phyloP scores from a whole-genome alignment of 2,329 filamentous ascomycete genomes.

The Fonsecaea erecta region DNA sequence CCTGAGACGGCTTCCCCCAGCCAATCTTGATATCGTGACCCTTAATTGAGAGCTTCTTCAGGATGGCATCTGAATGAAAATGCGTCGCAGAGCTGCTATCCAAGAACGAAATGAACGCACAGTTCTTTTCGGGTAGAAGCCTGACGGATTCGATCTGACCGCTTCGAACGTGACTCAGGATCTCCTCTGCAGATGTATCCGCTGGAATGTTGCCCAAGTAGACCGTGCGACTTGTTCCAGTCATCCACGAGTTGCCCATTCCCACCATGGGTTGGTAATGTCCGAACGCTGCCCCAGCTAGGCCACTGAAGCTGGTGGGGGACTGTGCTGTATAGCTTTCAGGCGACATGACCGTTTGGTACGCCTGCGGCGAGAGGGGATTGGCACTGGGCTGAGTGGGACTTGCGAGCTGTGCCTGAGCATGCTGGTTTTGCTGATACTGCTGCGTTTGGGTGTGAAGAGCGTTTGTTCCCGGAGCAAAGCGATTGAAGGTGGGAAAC shows the following conservation, averaged over 20 bases:
- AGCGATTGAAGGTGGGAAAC: conserved; percentile 81
- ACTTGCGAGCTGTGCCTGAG: conserved; percentile 63
- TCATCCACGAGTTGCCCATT: conserved; percentile 60
- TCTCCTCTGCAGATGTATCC: conserved; percentile 95
- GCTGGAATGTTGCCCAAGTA: conserved; percentile 98
- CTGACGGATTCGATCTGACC: conserved; percentile 99
- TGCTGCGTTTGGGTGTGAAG: conserved; percentile 62
- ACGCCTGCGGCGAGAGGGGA: conserved; percentile 76
- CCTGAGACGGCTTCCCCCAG: conserved; percentile 98
- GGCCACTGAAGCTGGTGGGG: conserved; percentile 73
- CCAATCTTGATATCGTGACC: conserved; percentile 99
- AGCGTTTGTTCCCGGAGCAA: conserved; percentile 65
- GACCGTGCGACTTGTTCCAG: conserved; percentile 91
- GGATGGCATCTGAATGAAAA: conserved; percentile 98
- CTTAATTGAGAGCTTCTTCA: conserved; percentile 99
- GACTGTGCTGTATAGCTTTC: conserved; percentile 87
- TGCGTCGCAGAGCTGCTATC: conserved; percentile 97
- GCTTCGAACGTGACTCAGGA: conserved; percentile 91
- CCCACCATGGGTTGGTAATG: conserved; percentile 77
- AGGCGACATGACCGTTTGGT: conserved; percentile 83
- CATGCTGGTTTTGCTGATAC: conserved; percentile 56
- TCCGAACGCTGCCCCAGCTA: conserved; percentile 63
- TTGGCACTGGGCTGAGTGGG: conserved; percentile 72
- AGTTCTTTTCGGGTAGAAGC: conserved; percentile 97
- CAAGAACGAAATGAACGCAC: conserved; percentile 98